Conservation (phyloP, 768 basidiomycete species). For the Thelephora ganbajun region DNA sequence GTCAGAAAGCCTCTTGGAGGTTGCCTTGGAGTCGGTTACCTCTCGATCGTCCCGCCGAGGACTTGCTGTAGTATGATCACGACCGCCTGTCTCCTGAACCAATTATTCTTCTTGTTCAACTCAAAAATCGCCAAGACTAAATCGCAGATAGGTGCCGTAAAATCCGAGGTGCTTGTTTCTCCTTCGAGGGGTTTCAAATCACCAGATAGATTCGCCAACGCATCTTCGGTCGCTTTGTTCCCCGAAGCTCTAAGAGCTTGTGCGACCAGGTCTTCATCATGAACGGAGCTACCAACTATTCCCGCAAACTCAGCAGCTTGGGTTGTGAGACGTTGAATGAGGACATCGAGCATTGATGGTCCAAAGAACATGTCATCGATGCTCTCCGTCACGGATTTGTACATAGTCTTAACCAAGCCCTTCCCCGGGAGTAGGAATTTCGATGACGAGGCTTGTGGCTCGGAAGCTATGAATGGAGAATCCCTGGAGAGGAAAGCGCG, state of each 20-base stretch:
- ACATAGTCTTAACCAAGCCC: constrained; percentile 74
- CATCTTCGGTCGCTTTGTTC: constrained; percentile 49
- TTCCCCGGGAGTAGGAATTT: constrained; percentile 52
- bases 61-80: constrained; percentile 95
- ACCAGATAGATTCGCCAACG: constrained; percentile 58
- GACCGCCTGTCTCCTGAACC: constrained; percentile 90
- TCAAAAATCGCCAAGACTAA: constrained; percentile 88
- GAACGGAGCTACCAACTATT: constrained; percentile 61
- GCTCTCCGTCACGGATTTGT: constrained; percentile 84
- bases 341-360: constrained; percentile 89
- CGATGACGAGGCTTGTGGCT: constrained; percentile 17
- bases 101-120: constrained; percentile 91
- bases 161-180: constrained; percentile 79
- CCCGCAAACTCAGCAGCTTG: constrained; percentile 87
- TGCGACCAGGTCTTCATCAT: constrained; percentile 75
- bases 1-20: constrained; percentile 1
- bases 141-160: constrained; percentile 91
- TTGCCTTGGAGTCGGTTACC: constrained; percentile 32
- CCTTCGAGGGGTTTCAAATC: constrained; percentile 75
- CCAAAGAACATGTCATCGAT: constrained; percentile 97
- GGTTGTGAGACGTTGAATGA: constrained; percentile 79
- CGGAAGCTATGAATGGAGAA: constrained; percentile 64
- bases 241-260: constrained; percentile 66
- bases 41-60: constrained; percentile 88
- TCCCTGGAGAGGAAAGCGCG: constrained; percentile 79